These are phyloP conservation scores for Aschersonia sp. DNA, from an alignment of 2,329 filamentous ascomycete species.

Conservation along the genomic window DNA sequence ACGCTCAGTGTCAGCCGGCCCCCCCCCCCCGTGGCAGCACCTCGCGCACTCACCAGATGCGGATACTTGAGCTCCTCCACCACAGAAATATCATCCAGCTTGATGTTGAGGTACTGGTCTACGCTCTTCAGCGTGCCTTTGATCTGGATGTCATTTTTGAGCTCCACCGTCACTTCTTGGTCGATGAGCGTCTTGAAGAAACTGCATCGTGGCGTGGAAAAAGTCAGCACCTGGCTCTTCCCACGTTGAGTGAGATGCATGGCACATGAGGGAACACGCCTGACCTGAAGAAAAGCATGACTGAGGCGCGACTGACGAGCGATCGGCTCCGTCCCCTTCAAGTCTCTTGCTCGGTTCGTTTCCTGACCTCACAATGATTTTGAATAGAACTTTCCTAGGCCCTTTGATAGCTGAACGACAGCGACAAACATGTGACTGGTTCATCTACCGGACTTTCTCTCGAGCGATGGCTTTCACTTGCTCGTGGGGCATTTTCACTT, in stretches of 20 bases:
- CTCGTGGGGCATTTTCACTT: too few relatives aligned
- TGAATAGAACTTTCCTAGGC: too few relatives aligned
- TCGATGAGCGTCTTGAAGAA: conserved; percentile 99
- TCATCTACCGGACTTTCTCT: too few relatives aligned
- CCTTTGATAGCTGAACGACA: too few relatives aligned
- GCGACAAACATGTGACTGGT: too few relatives aligned
- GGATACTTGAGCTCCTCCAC: conserved; percentile 91
- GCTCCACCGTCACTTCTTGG: conserved; percentile 92
- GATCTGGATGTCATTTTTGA: conserved; percentile 98
- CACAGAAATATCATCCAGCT: conserved; percentile 88
- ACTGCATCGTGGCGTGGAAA: conserved; percentile 26
- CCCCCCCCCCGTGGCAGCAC: not conserved
- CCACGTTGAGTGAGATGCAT: not conserved
- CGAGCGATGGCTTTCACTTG: too few relatives aligned
- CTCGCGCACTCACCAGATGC: conserved; percentile 50
- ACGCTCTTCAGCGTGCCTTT: conserved; percentile 92
- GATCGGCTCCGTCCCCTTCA: too few relatives aligned
- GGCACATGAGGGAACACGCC: not conserved
- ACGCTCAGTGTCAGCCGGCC: not conserved
- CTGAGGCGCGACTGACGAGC: conserved; percentile 5
- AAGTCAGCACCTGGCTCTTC: not conserved
- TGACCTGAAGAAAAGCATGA: conserved; percentile 32
- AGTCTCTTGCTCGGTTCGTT: too few relatives aligned
- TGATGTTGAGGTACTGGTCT: conserved; percentile 98
- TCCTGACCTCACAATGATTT: too few relatives aligned